Percentiles rank a stretch among this genome's conserved stretches.
These are phyloP conservation scores for Ophiostoma piceae DNA, from an alignment of 2,329 filamentous ascomycete species.

Conservation along the genomic window DNA sequence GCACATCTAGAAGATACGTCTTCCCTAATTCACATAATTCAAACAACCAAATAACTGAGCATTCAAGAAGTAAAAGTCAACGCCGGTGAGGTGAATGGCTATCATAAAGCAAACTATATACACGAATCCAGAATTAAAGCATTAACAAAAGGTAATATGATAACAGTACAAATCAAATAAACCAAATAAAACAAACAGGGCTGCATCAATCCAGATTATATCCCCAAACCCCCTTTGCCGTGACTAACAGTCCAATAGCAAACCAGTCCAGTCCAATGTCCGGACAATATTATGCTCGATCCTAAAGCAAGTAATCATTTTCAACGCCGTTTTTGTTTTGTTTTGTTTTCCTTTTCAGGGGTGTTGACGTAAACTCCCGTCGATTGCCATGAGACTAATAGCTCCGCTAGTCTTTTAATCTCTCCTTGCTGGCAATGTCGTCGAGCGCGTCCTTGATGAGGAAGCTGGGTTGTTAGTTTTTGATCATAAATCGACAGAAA, in stretches of 20 bases:
- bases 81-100: neutral
- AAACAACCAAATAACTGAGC: neutral
- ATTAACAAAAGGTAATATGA: neutral
- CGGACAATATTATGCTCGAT: neutral
- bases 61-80: too few species aligned
- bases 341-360: neutral
- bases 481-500: neutral
- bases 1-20: neutral
- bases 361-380: neutral
- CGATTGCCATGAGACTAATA: neutral
- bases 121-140: neutral
- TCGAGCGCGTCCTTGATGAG: conserved; percentile 79
- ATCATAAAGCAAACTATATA: conserved; percentile 8
- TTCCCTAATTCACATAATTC: neutral
- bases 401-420: conserved; percentile 52
- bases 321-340: neutral
- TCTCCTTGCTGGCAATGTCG: conserved; percentile 63
- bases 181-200: neutral
- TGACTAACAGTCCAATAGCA: neutral
- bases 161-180: neutral
- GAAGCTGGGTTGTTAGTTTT: conserved; percentile 55
- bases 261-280: neutral
- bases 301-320: neutral
- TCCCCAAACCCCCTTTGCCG: neutral
- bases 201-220: neutral